Evolutionary conservation across 257 asterid genomes (phyloP).

Genomic region (Solanum neorickii): DNA sequence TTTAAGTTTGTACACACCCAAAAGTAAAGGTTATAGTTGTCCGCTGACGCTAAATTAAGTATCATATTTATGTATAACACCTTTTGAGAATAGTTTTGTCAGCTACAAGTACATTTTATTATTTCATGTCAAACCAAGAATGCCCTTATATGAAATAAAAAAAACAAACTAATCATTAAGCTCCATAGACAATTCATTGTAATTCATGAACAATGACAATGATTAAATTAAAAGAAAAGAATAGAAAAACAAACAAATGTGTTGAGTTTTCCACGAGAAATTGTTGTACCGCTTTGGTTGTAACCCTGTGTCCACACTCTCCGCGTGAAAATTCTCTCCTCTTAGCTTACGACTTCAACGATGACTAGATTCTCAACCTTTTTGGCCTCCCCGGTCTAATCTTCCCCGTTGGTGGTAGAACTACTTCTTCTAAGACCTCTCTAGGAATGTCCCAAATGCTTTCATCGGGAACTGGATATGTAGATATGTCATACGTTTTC

Average conservation of each 20-base stretch:
- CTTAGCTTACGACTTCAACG: background rate
- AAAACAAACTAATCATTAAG: background rate
- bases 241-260: background rate
- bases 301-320: background rate
- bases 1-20: too few species aligned
- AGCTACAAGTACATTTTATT: conserved; percentile 34
- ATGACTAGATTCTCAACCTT: background rate
- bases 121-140: background rate
- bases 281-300: background rate
- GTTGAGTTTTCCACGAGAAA: background rate
- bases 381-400: background rate
- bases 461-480: background rate
- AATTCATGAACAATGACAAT: background rate
- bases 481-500: background rate
- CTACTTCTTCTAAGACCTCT: background rate
- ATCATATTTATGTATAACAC: too few species aligned
- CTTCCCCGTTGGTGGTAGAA: background rate
- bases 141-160: background rate
- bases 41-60: too few species aligned
- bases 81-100: conserved; percentile 45
- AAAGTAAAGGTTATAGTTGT: too few species aligned
- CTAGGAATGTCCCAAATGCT: background rate
- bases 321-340: background rate
- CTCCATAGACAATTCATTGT: background rate
- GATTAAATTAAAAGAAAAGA: background rate